A percentile compares a stretch with the other conserved stretches of the same genome.
phyloP scores from a whole-genome alignment of 306 rosid genomes.

The Fragaria nilgerrensis region DNA sequence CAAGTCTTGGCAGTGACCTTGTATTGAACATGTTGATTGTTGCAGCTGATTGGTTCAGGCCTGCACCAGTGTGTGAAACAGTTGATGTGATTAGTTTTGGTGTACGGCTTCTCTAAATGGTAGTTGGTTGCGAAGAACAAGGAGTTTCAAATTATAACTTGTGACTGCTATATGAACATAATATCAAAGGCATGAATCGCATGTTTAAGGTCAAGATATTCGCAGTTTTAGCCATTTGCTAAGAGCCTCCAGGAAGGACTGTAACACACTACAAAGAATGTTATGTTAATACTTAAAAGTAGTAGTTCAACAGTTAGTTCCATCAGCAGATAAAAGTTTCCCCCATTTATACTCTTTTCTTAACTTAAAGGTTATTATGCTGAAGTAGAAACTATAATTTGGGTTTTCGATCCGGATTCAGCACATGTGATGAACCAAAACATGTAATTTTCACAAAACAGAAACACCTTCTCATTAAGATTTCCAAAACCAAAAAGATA shows the following conservation, averaged over 20 bases:
- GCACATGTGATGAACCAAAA: not conserved
- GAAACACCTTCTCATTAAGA: not conserved
- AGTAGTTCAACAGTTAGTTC: no score
- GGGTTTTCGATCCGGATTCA: no score
- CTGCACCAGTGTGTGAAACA: not conserved
- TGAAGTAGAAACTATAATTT: no score
- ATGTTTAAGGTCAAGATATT: not conserved
- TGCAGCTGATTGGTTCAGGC: not conserved
- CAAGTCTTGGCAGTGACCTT: no score
- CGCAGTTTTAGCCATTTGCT: no score
- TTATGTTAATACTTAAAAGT: not conserved
- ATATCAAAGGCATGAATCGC: not conserved
- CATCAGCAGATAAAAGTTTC: not conserved
- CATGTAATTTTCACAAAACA: not conserved
- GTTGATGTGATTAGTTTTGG: not conserved
- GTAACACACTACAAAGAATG: no score
- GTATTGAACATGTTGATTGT: no score
- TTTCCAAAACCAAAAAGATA: not conserved
- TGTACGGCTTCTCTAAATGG: not conserved
- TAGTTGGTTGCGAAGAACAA: not conserved
- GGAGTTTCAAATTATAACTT: not conserved
- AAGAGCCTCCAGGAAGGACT: no score
- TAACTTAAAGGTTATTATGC: no score
- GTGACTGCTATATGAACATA: no score
- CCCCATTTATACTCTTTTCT: no score